Conservation (phyloP, 2,329 filamentous ascomycete genomes). For the Pseudopyrenochaeta lycopersici region DNA sequence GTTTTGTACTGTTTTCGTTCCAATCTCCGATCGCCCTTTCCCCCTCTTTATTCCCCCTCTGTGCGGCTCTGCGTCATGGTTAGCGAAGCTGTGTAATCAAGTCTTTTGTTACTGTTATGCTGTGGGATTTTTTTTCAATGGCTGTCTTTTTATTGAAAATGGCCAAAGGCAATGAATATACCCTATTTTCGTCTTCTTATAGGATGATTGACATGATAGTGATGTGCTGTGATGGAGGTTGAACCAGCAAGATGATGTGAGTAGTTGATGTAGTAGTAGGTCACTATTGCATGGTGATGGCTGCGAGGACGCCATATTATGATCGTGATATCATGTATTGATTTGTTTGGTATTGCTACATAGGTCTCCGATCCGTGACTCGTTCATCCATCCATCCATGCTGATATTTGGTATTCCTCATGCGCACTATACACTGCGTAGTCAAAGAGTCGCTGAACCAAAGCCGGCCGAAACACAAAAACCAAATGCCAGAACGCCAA, state of each 20-base stretch:
- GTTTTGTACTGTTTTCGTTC: not conserved
- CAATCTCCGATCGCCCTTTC: not conserved
- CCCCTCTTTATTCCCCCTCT: not conserved
- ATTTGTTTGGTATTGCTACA: conserved; percentile 3
- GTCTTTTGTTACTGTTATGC: too few species aligned
- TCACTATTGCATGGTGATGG: too few species aligned
- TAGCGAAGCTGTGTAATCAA: too few species aligned
- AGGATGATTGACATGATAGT: not conserved
- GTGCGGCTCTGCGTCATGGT: too few species aligned
- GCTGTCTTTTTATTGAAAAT: too few species aligned
- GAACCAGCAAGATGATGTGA: too few species aligned
- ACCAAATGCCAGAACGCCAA: not conserved
- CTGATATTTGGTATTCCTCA: not conserved
- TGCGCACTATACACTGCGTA: conserved; percentile 5
- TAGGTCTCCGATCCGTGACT: not conserved
- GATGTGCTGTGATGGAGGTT: not conserved
- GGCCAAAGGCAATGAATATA: conserved; percentile 8
- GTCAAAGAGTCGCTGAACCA: not conserved
- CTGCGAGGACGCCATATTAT: too few species aligned
- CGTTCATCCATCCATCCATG: not conserved
- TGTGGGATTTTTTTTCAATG: not conserved
- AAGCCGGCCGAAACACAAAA: not conserved
- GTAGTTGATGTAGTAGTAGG: too few species aligned
- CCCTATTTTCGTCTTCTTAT: conserved; percentile 8
- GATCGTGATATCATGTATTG: not conserved